phyloP scores from a whole-genome alignment of 345 rosid genomes.

The Hypericum perforatum region DNA sequence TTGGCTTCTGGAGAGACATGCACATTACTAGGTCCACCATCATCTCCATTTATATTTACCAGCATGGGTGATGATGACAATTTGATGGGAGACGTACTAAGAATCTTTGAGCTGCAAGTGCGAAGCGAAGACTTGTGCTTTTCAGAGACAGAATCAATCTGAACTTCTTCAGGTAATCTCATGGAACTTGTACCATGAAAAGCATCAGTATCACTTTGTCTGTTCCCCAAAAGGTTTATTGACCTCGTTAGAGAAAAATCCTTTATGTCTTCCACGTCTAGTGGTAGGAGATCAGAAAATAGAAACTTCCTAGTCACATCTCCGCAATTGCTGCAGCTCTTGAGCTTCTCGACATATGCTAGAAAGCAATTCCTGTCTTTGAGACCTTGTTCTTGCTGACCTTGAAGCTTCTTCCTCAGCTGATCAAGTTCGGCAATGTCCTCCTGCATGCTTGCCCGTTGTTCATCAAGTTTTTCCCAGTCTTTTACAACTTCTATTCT shows the following conservation, averaged over 20 bases:
- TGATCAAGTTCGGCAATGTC: slow-evolving; percentile 55
- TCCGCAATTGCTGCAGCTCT: slow-evolving; percentile 52
- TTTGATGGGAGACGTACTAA: slow-evolving; percentile 52
- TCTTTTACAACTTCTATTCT: slow-evolving; percentile 37
- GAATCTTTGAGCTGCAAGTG: slow-evolving; percentile 48
- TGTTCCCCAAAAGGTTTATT: slow-evolving; percentile 24
- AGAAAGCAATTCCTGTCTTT: slow-evolving; percentile 43
- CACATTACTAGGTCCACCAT: slow-evolving; percentile 11
- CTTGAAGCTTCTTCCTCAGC: slow-evolving; percentile 48
- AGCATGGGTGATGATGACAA: slow-evolving; percentile 12
- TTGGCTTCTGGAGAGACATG: slow-evolving; percentile 14
- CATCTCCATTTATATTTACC: slow-evolving; percentile 18
- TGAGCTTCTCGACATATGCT: slow-evolving; percentile 50
- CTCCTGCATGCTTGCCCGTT: slow-evolving; percentile 46
- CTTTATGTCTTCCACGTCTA: slow-evolving; percentile 32
- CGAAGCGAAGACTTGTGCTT: slow-evolving; percentile 49
- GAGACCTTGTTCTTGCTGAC: slow-evolving; percentile 38
- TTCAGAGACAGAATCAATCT: slow-evolving; percentile 31
- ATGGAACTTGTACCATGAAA: slow-evolving; percentile 21
- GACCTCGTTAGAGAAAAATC: slow-evolving; percentile 21
- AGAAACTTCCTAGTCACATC: slow-evolving; percentile 43
- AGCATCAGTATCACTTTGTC: slow-evolving; percentile 20
- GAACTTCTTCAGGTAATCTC: slow-evolving; percentile 25
- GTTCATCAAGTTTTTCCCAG: slow-evolving; percentile 40
- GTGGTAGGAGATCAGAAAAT: slow-evolving; percentile 44